phyloP scores from a whole-genome alignment of 768 basidiomycete genomes.

The Xerocomellus intermedius region DNA sequence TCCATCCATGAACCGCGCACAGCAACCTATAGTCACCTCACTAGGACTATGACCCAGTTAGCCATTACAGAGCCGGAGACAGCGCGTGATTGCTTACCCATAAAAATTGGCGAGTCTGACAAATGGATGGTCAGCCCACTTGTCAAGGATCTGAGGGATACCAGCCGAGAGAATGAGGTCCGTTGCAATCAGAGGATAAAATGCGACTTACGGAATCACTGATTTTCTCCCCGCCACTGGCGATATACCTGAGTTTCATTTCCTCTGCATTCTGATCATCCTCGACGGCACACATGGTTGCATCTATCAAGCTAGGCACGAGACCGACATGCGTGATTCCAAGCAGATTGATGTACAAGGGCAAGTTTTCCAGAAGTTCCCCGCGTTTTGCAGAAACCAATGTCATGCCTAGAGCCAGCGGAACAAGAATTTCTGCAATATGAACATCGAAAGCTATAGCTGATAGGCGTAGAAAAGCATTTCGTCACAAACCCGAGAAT shows the following conservation, averaged over 20 bases:
- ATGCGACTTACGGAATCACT: conserved; percentile 42
- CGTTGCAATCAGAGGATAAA: background rate
- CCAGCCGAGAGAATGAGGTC: background rate
- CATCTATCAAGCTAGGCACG: conserved; percentile 53
- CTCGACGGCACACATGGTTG: conserved; percentile 37
- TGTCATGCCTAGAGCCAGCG: conserved; percentile 44
- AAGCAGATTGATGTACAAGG: conserved; percentile 40
- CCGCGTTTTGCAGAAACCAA: conserved; percentile 41
- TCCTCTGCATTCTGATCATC: conserved; percentile 30
- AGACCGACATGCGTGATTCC: conserved; percentile 50
- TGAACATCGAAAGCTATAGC: conserved; percentile 56
- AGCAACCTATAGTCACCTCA: conserved; percentile 53
- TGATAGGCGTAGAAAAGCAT: conserved; percentile 12
- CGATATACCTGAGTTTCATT: conserved; percentile 42
- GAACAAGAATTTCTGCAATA: conserved; percentile 42
- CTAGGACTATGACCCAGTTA: conserved; percentile 36
- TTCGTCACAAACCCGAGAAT: background rate
- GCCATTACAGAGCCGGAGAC: background rate
- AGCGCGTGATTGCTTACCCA: conserved; percentile 29
- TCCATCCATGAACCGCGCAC: conserved; percentile 42
- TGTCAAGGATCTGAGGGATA: conserved; percentile 38
- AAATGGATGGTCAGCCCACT: conserved; percentile 46
- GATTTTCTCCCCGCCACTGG: conserved; percentile 53
- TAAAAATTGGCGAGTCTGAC: conserved; percentile 50
- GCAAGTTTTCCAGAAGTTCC: conserved; percentile 41